Evolutionary conservation across 2,329 filamentous ascomycete species (phyloP).

Genomic region (Graphilbum sp.): DNA sequence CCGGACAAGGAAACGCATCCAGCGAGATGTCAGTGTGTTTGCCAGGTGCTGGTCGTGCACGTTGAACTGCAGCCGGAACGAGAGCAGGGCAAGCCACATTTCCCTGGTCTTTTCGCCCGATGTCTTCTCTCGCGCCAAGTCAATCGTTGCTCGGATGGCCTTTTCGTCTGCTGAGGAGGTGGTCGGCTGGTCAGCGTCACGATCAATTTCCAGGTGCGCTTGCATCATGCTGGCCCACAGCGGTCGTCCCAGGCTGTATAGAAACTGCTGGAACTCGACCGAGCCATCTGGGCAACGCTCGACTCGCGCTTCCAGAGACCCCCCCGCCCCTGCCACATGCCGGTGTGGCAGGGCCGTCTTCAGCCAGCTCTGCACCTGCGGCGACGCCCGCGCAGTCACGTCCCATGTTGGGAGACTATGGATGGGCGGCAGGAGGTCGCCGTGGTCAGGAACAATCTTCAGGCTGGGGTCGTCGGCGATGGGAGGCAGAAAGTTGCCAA

Average conservation of each 20-base stretch:
- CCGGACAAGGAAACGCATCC: neutral
- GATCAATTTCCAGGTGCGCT: neutral
- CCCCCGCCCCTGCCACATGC: neutral
- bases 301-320: neutral
- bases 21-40: conserved; percentile 1
- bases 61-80: neutral
- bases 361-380: conserved; percentile 1
- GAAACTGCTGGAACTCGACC: neutral
- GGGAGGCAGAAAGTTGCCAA: conserved; percentile 1
- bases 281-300: neutral
- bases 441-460: neutral
- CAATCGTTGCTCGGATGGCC: neutral
- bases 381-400: neutral
- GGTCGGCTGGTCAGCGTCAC: neutral
- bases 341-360: neutral
- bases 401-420: conserved; percentile 1
- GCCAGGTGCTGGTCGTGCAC: neutral
- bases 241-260: neutral
- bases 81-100: neutral
- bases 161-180: neutral
- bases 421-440: neutral
- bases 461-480: neutral
- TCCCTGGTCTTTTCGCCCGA: neutral
- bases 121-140: neutral
- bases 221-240: conserved; percentile 1